Conservation (phyloP, 2,329 filamentous ascomycete genomes). For the Cadophora sp. region DNA sequence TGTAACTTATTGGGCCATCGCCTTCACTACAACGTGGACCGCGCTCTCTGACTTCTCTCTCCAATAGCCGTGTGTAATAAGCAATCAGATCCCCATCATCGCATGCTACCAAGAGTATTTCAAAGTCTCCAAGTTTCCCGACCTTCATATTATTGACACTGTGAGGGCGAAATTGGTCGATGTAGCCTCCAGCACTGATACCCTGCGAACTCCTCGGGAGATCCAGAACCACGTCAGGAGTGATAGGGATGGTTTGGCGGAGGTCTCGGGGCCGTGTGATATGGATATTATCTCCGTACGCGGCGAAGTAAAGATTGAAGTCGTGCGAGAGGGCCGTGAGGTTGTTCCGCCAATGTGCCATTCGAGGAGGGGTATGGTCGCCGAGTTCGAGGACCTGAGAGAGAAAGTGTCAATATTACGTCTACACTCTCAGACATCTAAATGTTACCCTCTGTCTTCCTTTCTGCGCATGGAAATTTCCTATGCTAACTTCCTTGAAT, state of each 20-base stretch:
- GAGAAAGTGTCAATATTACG: neutral
- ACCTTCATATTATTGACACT: constrained; percentile 73
- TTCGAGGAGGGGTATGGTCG: neutral
- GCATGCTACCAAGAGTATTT: constrained; percentile 71
- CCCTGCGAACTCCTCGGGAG: constrained; percentile 49
- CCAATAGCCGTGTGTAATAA: constrained; percentile 61
- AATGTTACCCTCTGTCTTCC: neutral
- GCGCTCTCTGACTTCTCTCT: constrained; percentile 19
- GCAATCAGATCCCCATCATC: constrained; percentile 80
- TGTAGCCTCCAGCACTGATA: constrained; percentile 56
- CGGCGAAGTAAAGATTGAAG: constrained; percentile 68
- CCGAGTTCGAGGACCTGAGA: neutral
- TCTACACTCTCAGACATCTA: no score
- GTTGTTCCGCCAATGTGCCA: constrained; percentile 55
- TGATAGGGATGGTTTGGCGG: constrained; percentile 55
- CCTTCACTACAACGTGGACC: constrained; percentile 38
- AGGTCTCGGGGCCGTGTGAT: constrained; percentile 59
- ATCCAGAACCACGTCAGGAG: constrained; percentile 58
- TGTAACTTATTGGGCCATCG: constrained; percentile 31
- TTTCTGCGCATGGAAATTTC: constrained; percentile 27
- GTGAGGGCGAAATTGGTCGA: constrained; percentile 61
- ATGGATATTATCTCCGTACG: constrained; percentile 62
- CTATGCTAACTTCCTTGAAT: constrained; percentile 30
- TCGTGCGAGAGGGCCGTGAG: constrained; percentile 63
- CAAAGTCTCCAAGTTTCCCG: constrained; percentile 71